A percentile compares a stretch with the other conserved stretches of the same genome.
Conservation (phyloP, 2,329 filamentous ascomycete genomes). For the Sodiomyces alkalinus region DNA sequence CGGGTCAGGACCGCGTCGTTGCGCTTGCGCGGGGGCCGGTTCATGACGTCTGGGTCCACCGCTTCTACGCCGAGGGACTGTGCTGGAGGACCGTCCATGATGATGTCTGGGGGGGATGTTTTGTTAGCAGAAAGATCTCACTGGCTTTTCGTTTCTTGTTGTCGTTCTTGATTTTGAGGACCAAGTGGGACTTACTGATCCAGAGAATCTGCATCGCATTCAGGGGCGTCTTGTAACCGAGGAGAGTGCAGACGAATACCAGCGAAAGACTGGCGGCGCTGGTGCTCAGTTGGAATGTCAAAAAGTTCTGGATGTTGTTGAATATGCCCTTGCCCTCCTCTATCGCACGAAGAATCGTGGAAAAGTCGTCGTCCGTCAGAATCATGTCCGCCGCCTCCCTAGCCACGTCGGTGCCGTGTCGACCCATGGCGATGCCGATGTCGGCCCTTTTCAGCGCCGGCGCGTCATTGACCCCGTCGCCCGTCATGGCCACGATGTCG, state of each 20-base stretch:
- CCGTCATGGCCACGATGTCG: conserved; percentile 97
- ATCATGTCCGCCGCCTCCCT: conserved; percentile 96
- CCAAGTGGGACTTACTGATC: conserved; percentile 67
- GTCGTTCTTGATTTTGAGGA: neutral
- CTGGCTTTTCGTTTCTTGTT: no score
- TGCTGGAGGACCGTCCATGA: conserved; percentile 96
- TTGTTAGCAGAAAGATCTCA: no score
- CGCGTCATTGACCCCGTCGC: conserved; percentile 94
- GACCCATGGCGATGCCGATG: conserved; percentile 95
- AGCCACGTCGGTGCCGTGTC: conserved; percentile 87
- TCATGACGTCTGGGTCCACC: conserved; percentile 91
- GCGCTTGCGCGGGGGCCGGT: conserved; percentile 66
- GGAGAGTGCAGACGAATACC: conserved; percentile 79
- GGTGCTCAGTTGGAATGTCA: conserved; percentile 95
- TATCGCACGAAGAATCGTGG: conserved; percentile 84
- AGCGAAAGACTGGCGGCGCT: conserved; percentile 85
- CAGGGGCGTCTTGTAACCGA: conserved; percentile 87
- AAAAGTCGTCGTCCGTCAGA: conserved; percentile 77
- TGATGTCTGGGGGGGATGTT: conserved; percentile 65
- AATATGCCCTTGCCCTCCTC: conserved; percentile 99
- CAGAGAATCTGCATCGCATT: conserved; percentile 99
- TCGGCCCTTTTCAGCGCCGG: conserved; percentile 94
- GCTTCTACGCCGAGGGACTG: conserved; percentile 93
- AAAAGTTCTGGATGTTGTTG: conserved; percentile 98
- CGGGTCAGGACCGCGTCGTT: conserved; percentile 84